Base-by-base conservation (phyloP, 2,329 filamentous ascomycete species). In the Talaromyces sp. region DNA sequence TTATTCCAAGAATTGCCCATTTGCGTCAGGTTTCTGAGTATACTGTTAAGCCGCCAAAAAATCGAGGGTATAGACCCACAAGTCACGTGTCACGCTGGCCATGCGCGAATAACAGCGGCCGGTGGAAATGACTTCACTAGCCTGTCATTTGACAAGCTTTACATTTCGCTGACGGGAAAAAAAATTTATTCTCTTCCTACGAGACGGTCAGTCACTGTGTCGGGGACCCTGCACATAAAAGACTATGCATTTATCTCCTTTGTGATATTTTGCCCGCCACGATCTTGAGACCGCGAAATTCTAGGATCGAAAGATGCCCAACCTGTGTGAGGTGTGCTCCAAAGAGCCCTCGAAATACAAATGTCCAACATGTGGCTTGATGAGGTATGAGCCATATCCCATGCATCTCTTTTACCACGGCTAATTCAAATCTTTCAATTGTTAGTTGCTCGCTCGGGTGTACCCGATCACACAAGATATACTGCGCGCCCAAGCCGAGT, bases 381-480 rank as follows among this genome's bases (percentile, higher is more conserved):
- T 71, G 70, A 76, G 75, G 75, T 78, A 72, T 41, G 63, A n/a
- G 57, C 17, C 26, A n/a, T 13, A 50, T 46, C 41, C 19, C n/a
- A 46, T 24, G n/a, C 43, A 46, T 4, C 21, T 11, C 43, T 24
- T 24, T 13, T 1, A 21, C 4, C 9, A 24, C 9, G 6, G 3
- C 21, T 21, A 46, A 21, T 24, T 13, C 21, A 13, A 3, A 46
- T 1, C 4, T 13, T 13, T 13, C 6, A 46, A 46, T 11, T 32
- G 13, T 21, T 9, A 80, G 78, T 64, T 81, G 79, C 59, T 81
- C 78, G 10, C 72, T 81, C 41, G 70, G 67, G 32, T 81, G 79
- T 65, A 77, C 76, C 41, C 75, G 79, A 58, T 69, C 72, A 5
- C 78, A 80, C 65, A 78, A 79, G 65, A 71, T 71, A 19, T 73